Percentiles rank a stretch among this genome's conserved stretches.
Conservation (phyloP, 176 grass and related monocot species). For the Aegilops bicornis region DNA sequence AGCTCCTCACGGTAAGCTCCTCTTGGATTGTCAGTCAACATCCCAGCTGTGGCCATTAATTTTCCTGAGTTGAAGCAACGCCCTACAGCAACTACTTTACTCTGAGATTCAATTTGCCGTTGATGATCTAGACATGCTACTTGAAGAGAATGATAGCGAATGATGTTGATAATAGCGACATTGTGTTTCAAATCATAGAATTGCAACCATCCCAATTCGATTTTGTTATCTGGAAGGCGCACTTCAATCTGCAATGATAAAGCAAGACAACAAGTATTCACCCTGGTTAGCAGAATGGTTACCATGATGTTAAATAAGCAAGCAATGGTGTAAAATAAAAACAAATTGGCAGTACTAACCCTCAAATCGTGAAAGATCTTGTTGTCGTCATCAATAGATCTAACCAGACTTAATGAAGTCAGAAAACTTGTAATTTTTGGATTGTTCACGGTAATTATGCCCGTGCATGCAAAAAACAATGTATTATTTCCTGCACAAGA, state of each 20-base stretch:
- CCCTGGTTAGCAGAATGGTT: background rate
- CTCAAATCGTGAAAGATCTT: background rate
- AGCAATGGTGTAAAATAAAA: background rate
- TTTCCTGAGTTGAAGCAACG: background rate
- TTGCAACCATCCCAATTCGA: background rate
- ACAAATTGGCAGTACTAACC: background rate
- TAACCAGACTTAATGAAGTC: background rate
- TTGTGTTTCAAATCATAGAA: background rate
- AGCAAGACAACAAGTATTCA: background rate
- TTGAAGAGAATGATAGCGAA: background rate
- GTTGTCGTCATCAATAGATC: background rate
- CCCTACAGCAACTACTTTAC: constrained; percentile 2
- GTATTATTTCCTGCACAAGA: background rate
- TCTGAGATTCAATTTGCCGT: background rate
- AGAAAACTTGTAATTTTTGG: background rate
- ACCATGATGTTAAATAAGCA: background rate
- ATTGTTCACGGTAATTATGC: background rate
- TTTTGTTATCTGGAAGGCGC: background rate
- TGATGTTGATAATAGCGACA: background rate
- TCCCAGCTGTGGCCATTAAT: constrained; percentile 1
- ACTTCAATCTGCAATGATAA: background rate
- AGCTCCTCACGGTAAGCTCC: background rate
- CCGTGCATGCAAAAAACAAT: background rate
- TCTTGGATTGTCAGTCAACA: background rate
- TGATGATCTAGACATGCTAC: background rate